Conservation (phyloP, 164 flowering plant species). For the Hamamelis virginiana region DNA sequence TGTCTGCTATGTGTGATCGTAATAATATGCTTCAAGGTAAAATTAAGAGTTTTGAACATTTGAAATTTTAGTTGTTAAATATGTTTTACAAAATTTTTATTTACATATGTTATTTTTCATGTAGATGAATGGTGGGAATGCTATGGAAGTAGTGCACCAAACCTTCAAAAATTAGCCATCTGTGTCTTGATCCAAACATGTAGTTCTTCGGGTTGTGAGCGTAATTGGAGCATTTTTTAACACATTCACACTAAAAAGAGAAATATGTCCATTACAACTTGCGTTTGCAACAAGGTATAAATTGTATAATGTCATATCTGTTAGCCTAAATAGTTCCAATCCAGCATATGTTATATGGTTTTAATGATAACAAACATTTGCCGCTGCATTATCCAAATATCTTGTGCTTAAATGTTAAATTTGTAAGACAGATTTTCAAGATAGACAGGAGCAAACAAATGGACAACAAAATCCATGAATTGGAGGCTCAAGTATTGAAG, state of each 20-base stretch:
- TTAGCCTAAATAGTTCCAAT: no score
- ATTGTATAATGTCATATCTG: not conserved
- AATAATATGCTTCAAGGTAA: not conserved
- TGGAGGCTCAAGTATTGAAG: no score
- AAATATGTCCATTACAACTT: conserved; percentile 1
- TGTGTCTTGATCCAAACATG: not conserved
- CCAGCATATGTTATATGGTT: no score
- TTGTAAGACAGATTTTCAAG: no score
- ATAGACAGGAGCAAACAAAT: no score
- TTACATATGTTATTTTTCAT: not conserved
- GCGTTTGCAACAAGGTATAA: not conserved
- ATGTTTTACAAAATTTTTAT: not conserved
- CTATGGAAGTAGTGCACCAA: conserved; percentile 1
- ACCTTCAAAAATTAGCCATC: not conserved
- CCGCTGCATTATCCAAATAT: no score
- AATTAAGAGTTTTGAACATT: not conserved
- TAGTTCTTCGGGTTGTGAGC: not conserved
- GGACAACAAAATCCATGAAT: no score
- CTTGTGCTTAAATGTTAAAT: no score
- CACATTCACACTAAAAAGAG: conserved; percentile 1
- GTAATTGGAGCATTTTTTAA: not conserved
- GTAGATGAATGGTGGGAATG: conserved; percentile 6
- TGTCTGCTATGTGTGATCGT: not conserved
- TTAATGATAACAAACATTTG: no score
- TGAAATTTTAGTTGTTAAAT: not conserved